Evolutionary conservation across 116 monocot genomes (phyloP).

Genomic region (Posidonia oceanica): DNA sequence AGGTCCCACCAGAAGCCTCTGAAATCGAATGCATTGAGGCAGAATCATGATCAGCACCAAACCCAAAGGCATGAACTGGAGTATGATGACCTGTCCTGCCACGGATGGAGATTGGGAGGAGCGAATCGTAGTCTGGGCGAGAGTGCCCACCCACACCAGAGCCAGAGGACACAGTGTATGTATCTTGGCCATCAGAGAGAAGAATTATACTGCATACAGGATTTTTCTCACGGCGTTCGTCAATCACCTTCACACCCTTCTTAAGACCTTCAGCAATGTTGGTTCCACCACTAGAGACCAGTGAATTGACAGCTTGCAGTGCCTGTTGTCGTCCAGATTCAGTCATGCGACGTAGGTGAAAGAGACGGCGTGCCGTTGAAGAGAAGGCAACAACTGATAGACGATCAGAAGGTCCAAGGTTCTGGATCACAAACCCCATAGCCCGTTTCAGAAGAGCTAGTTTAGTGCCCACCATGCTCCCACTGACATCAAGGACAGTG

Average conservation of each 20-base stretch:
- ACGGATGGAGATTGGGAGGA: conserved; percentile 32
- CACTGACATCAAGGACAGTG: conserved; percentile 80
- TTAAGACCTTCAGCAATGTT: conserved; percentile 71
- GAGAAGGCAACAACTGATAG: conserved; percentile 73
- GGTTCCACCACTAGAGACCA: conserved; percentile 47
- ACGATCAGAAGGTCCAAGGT: conserved; percentile 61
- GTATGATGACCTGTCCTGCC: conserved; percentile 10
- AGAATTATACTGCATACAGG: conserved; percentile 62
- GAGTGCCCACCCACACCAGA: background rate
- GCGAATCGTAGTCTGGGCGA: conserved; percentile 19
- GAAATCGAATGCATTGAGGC: conserved; percentile 48
- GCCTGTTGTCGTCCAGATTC: conserved; percentile 38
- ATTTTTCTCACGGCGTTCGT: conserved; percentile 41
- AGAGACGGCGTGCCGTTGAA: conserved; percentile 51
- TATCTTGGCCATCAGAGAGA: conserved; percentile 72
- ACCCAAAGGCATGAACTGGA: conserved; percentile 65
- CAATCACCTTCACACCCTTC: conserved; percentile 46
- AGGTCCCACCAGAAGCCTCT: conserved; percentile 59
- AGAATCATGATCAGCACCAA: conserved; percentile 68
- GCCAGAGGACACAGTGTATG: conserved; percentile 16
- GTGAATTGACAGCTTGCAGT: conserved; percentile 51
- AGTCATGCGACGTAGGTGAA: conserved; percentile 58
- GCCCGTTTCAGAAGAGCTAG: conserved; percentile 58
- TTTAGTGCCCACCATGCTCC: conserved; percentile 75
- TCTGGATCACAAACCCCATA: conserved; percentile 85